Evolutionary conservation across 345 rosid genomes (phyloP).

Genomic region (Litchi chinensis): DNA sequence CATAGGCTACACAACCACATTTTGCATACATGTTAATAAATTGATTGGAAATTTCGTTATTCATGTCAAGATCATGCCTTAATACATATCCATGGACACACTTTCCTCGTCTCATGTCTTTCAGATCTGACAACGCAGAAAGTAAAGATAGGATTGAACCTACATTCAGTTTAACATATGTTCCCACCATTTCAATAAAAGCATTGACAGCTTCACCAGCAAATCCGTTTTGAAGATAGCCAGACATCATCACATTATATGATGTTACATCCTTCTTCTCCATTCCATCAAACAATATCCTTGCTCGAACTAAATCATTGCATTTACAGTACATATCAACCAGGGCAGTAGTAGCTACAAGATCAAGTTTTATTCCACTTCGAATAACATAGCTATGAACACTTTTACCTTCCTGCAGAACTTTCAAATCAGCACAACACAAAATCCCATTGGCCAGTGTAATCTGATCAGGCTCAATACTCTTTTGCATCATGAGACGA

Average conservation of each 20-base stretch:
- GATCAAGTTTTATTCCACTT: slow-evolving; percentile 30
- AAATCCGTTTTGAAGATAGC: slow-evolving; percentile 30
- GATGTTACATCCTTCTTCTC: slow-evolving; percentile 33
- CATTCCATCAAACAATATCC: slow-evolving; percentile 27
- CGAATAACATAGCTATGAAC: slow-evolving; percentile 37
- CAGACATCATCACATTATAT: slow-evolving; percentile 39
- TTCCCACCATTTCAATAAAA: slow-evolving; percentile 34
- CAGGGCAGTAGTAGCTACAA: slow-evolving; percentile 35
- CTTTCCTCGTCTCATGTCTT: slow-evolving; percentile 31
- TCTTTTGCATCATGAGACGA: slow-evolving; percentile 23
- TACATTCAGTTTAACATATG: slow-evolving; percentile 26
- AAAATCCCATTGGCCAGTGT: slow-evolving; percentile 33
- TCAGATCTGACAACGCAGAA: slow-evolving; percentile 31
- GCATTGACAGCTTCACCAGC: slow-evolving; percentile 25
- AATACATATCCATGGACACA: slow-evolving; percentile 32
- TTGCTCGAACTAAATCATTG: slow-evolving; percentile 31
- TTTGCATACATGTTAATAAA: slow-evolving; percentile 32
- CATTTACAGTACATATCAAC: slow-evolving; percentile 41
- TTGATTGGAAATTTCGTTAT: slow-evolving; percentile 36
- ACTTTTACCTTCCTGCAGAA: slow-evolving; percentile 33
- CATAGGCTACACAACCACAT: slow-evolving; percentile 25
- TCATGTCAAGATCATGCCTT: slow-evolving; percentile 21
- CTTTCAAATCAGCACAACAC: slow-evolving; percentile 34
- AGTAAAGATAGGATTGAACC: slow-evolving; percentile 31
- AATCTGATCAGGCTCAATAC: slow-evolving; percentile 27